phyloP scores from a whole-genome alignment of 352 stramenopile species.

The Hyaloperonospora brassicae region DNA sequence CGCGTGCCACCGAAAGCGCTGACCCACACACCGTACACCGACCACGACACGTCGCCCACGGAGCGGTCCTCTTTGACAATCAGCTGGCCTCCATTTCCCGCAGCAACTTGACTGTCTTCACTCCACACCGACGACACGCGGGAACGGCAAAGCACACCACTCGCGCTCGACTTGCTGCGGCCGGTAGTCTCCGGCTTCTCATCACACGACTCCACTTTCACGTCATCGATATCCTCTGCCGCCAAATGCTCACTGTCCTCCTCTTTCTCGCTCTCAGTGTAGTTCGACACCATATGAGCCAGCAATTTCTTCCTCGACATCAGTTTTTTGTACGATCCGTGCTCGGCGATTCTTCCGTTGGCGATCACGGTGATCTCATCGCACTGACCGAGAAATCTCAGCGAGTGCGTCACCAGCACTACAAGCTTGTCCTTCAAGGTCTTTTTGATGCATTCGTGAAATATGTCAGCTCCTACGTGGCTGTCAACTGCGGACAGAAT shows the following conservation, averaged over 20 bases:
- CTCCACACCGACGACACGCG: conserved; percentile 50
- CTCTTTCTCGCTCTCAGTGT: conserved; percentile 51
- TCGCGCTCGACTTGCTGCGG: conserved; percentile 19
- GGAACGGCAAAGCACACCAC: conserved; percentile 30
- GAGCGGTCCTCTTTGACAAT: conserved; percentile 71
- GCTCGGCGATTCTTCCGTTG: conserved; percentile 39
- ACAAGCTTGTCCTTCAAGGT: conserved; percentile 84
- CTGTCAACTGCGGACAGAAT: conserved; percentile 94
- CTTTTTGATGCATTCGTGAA: conserved; percentile 88
- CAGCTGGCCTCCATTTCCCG: conserved; percentile 31
- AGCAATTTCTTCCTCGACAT: conserved; percentile 46
- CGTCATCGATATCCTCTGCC: conserved; percentile 15
- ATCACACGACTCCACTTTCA: conserved; percentile 21
- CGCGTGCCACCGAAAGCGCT: conserved; percentile 51
- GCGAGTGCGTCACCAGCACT: conserved; percentile 89
- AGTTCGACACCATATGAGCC: conserved; percentile 58
- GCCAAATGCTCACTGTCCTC: conserved; percentile 32
- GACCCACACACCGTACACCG: conserved; percentile 59
- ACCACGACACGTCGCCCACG: conserved; percentile 61
- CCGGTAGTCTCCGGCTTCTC: conserved; percentile 24
- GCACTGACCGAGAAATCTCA: conserved; percentile 39
- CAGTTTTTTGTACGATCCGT: conserved; percentile 51
- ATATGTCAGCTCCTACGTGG: conserved; percentile 93
- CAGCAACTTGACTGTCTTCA: conserved; percentile 33
- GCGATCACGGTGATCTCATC: conserved; percentile 44